Evolutionary conservation across 2,329 filamentous ascomycete genomes (phyloP).

Genomic region (Fusarium veterinarium): DNA sequence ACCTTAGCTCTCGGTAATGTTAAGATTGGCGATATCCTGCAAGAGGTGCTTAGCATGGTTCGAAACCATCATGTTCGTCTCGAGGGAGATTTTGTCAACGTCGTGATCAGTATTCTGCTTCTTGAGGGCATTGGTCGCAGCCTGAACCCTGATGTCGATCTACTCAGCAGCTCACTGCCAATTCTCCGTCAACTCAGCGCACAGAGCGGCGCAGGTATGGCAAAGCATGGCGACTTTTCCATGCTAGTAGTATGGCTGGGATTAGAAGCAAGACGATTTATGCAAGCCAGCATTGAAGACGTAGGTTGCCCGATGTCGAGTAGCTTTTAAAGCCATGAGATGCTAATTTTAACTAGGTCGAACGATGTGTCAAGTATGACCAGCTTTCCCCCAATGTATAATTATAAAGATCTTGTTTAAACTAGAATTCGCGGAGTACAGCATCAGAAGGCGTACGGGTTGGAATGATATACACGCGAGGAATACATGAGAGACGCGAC

Average conservation of each 20-base stretch:
- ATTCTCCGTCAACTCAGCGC: slow-evolving; percentile 90
- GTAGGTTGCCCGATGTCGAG: slow-evolving; percentile 60
- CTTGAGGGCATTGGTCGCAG: slow-evolving; percentile 93
- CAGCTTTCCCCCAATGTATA: slow-evolving; percentile 88
- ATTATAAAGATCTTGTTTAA: slow-evolving; percentile 28
- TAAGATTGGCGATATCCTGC: slow-evolving; percentile 94
- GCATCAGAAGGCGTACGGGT: slow-evolving; percentile 31
- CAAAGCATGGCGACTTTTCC: slow-evolving; percentile 78
- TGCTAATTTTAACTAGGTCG: slow-evolving; percentile 66
- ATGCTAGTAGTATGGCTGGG: slow-evolving; percentile 95
- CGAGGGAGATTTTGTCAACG: slow-evolving; percentile 98
- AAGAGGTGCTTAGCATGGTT: slow-evolving; percentile 92
- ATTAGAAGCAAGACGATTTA: slow-evolving; percentile 86
- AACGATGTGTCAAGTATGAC: slow-evolving; percentile 91
- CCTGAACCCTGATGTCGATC: slow-evolving; percentile 86
- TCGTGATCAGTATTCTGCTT: slow-evolving; percentile 92
- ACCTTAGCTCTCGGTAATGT: slow-evolving; percentile 94
- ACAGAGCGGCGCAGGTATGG: slow-evolving; percentile 76
- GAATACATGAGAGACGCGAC: slow-evolving; percentile 1
- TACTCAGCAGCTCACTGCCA: slow-evolving; percentile 86
- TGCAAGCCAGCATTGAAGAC: slow-evolving; percentile 91
- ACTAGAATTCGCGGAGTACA: slow-evolving; percentile 1
- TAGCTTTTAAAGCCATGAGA: background rate
- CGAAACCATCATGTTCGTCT: slow-evolving; percentile 90
- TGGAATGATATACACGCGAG: background rate